Evolutionary conservation across 495 filamentous ascomycete species (phyloP).

Genomic region (Annulohypoxylon moriforme): DNA sequence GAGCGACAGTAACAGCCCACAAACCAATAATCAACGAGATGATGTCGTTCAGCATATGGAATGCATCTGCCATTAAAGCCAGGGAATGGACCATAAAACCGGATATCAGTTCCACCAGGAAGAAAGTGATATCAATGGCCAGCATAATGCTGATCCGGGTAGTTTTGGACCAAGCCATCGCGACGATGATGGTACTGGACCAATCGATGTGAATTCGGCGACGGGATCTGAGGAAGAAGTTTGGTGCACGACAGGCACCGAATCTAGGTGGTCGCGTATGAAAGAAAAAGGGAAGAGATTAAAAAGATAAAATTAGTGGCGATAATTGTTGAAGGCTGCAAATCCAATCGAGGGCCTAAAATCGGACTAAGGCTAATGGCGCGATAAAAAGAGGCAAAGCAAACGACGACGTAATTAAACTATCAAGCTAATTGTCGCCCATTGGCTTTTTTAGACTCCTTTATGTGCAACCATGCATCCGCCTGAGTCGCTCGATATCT

Average conservation of each 20-base stretch:
- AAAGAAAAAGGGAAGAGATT: slow-evolving; percentile 4
- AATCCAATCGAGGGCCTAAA: background rate
- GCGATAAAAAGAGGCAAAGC: slow-evolving; percentile 13
- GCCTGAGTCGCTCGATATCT: background rate
- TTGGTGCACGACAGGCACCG: slow-evolving; percentile 1
- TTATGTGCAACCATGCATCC: slow-evolving; percentile 20
- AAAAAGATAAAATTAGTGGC: slow-evolving; percentile 27
- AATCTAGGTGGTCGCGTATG: background rate
- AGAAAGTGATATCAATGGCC: slow-evolving; percentile 89
- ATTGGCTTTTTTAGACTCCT: slow-evolving; percentile 5
- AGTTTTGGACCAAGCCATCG: slow-evolving; percentile 92
- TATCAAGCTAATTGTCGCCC: slow-evolving; percentile 6
- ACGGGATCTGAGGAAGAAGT: background rate
- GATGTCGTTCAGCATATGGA: slow-evolving; percentile 99
- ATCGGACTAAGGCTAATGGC: slow-evolving; percentile 2
- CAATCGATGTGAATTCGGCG: slow-evolving; percentile 1
- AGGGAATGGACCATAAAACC: slow-evolving; percentile 90
- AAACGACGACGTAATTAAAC: slow-evolving; percentile 22
- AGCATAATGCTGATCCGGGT: slow-evolving; percentile 92
- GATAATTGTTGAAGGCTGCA: background rate
- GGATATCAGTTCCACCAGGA: slow-evolving; percentile 85
- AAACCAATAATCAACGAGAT: slow-evolving; percentile 90
- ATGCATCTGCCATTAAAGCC: slow-evolving; percentile 94
- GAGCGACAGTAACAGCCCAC: slow-evolving; percentile 93
- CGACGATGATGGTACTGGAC: slow-evolving; percentile 18